Evolutionary conservation across 495 filamentous ascomycete genomes (phyloP), one percentile per base, ranked within the genome.

Genomic region (Filosporella fistucella): DNA sequence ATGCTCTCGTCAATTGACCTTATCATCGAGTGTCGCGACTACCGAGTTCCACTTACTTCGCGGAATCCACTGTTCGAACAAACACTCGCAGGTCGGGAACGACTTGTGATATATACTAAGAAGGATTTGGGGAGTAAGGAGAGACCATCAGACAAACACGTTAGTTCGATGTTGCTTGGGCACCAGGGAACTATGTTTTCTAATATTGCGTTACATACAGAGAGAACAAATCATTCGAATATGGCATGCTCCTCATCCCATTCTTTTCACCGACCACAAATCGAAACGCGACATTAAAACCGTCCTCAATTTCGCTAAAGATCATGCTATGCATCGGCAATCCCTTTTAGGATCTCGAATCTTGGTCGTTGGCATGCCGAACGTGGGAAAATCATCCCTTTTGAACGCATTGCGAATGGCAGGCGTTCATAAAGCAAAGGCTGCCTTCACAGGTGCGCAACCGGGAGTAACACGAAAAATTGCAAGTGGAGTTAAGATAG

Each of bases 351-450:
- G 89, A 2, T 78, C 86, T 43, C 81, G 89, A 21, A 77, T 88
- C 44, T 74, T 98, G 62, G 78, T 97, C 1, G 90, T 96, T 14
- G 93, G 93, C 22, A 96, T 98, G 91, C 93, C 93, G 5, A 98
- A 98, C 65, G 87, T 93, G 0, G 93, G 85, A 1, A 89, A 98
- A 65, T 94, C 88, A 18, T 88, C 91, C 0, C 72, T 98, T 12
- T 80, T 98, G 20, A 98, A 98, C 64, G 75, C 84, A 22, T 72
- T 98, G 30, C 85, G 94, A 9, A 75, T 71, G 17, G 66, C 70
- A 14, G 86, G 90, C 35, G 80, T 84, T 48, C 75, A 80, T 29
- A 55, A 55, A 32, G 45, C 46, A 14, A 96, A 96, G 63, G 94
- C 80, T 8, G 82, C 90, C 37, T 69, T 68, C 43, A 96, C 90